Conservation (phyloP, 2,329 filamentous ascomycete species). For the Geosmithia morbida region DNA sequence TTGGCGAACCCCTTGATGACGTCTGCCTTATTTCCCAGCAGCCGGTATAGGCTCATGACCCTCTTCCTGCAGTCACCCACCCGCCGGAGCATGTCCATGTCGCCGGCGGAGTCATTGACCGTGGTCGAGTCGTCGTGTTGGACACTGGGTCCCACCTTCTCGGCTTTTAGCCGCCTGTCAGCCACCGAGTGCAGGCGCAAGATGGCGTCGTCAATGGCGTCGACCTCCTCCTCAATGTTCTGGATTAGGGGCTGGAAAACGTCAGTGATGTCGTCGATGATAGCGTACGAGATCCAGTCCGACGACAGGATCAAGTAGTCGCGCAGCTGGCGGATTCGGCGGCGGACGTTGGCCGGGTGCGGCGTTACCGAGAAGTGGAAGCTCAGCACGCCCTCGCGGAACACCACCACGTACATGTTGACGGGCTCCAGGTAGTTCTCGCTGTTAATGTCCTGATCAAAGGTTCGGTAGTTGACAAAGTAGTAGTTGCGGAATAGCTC, state of each 20-base stretch:
- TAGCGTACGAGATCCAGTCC: conserved; percentile 96
- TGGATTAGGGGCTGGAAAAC: conserved; percentile 89
- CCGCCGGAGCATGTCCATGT: conserved; percentile 93
- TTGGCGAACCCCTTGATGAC: conserved; percentile 99
- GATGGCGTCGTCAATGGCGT: conserved; percentile 90
- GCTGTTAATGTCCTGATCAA: conserved; percentile 84
- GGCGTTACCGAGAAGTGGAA: conserved; percentile 97
- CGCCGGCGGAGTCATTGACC: conserved; percentile 37
- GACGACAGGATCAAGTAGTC: conserved; percentile 88
- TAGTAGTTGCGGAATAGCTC: conserved; percentile 97
- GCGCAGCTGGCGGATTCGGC: conserved; percentile 81
- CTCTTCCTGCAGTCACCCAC: conserved; percentile 93
- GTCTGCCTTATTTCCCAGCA: conserved; percentile 94
- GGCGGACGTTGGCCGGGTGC: conserved; percentile 88
- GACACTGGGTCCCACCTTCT: conserved; percentile 15
- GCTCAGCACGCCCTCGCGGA: conserved; percentile 85
- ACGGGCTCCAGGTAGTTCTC: conserved; percentile 89
- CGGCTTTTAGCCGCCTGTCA: conserved; percentile 24
- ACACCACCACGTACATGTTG: conserved; percentile 96
- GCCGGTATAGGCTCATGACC: conserved; percentile 87
- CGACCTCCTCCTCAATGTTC: conserved; percentile 87
- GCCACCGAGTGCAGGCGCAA: conserved; percentile 59
- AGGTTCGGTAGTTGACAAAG: conserved; percentile 95
- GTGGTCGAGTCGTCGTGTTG: conserved; percentile 28
- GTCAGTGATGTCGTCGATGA: conserved; percentile 97